These are phyloP conservation scores for Aspergillus uvarum DNA, from an alignment of 2,329 filamentous ascomycete genomes.

Conservation along the genomic window DNA sequence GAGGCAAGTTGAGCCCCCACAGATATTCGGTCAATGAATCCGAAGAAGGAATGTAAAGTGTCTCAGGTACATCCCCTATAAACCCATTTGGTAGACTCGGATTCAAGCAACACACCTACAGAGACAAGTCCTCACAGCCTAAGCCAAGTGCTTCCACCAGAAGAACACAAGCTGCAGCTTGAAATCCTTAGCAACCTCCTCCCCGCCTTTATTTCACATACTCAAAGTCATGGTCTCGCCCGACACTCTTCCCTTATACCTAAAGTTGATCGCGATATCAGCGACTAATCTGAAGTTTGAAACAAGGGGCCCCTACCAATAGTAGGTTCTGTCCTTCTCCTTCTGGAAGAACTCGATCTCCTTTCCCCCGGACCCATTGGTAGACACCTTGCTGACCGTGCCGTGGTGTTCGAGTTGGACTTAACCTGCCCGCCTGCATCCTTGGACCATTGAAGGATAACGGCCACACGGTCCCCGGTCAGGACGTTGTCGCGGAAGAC, in stretches of 20 bases:
- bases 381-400: not conserved
- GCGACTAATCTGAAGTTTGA: no score
- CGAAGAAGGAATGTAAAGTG: no score
- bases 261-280: no score
- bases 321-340: not conserved
- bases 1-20: no score
- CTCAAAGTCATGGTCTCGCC: not conserved
- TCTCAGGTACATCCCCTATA: no score
- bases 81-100: no score
- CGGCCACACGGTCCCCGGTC: not conserved
- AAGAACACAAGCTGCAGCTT: not conserved
- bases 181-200: constrained; percentile 1
- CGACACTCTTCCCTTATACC: not conserved
- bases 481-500: not conserved
- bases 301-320: not conserved
- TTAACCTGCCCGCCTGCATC: not conserved
- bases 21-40: no score
- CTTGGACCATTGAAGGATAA: not conserved
- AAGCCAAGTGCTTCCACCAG: not conserved
- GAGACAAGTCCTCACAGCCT: no score
- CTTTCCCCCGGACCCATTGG: not conserved
- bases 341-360: not conserved
- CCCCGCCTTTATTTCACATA: not conserved
- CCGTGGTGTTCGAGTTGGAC: not conserved
- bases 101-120: no score